A percentile compares a stretch with the other conserved stretches of the same genome.
Evolutionary conservation across 768 basidiomycete genomes (phyloP).

Genomic region (Trametes meyenii): DNA sequence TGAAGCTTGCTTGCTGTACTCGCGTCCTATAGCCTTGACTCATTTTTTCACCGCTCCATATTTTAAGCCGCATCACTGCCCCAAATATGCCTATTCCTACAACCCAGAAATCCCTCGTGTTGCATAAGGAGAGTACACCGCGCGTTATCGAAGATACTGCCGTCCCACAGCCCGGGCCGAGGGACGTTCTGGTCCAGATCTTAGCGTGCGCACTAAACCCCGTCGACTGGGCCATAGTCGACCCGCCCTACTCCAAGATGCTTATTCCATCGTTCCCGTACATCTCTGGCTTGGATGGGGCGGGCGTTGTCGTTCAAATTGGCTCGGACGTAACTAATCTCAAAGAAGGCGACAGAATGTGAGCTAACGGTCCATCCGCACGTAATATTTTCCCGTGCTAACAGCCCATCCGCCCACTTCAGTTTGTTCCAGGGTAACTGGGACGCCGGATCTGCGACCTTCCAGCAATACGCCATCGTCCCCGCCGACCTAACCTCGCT

Average conservation of each 20-base stretch:
- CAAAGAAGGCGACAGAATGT: slow-evolving; percentile 43
- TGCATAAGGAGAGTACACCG: neutral
- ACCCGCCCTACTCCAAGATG: slow-evolving; percentile 25
- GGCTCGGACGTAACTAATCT: slow-evolving; percentile 42
- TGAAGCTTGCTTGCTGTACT: too few relatives aligned
- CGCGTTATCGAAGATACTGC: slow-evolving; percentile 38
- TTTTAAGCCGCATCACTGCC: too few relatives aligned
- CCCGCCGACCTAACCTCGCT: slow-evolving; percentile 29
- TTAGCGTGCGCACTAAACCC: slow-evolving; percentile 36
- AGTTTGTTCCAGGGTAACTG: slow-evolving; percentile 26
- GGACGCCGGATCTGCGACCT: slow-evolving; percentile 19
- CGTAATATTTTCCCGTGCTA: too few relatives aligned
- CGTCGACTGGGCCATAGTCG: slow-evolving; percentile 40
- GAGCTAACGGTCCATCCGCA: slow-evolving; percentile 12
- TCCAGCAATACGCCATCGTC: slow-evolving; percentile 32
- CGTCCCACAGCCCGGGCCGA: slow-evolving; percentile 37
- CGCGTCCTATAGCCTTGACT: too few relatives aligned
- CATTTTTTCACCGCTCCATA: too few relatives aligned
- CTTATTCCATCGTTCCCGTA: slow-evolving; percentile 41
- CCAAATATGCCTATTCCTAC: slow-evolving; percentile 20
- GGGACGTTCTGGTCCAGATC: slow-evolving; percentile 37
- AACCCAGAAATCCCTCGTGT: slow-evolving; percentile 24
- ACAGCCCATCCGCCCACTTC: neutral
- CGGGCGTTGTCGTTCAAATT: slow-evolving; percentile 42
- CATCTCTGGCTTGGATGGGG: slow-evolving; percentile 42